These are phyloP conservation scores for Candida sakaeoensis DNA, from an alignment of 805 yeast genomes.

Conservation along the genomic window DNA sequence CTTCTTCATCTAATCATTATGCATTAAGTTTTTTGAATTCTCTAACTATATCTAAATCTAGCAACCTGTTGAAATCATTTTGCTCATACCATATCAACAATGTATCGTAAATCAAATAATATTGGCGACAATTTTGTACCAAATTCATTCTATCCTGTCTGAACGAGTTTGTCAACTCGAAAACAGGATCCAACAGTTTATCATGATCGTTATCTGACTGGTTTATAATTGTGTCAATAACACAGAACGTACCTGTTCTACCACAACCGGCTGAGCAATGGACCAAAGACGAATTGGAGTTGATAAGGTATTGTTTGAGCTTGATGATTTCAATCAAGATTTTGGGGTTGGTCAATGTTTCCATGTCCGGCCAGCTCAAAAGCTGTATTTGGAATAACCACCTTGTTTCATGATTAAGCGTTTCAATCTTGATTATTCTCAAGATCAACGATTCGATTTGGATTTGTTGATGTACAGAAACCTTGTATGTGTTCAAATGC, in stretches of 20 bases:
- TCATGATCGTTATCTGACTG: no score
- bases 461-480: conserved; percentile 21
- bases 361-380: conserved; percentile 81
- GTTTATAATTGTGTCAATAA: conserved; percentile 32
- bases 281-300: conserved; percentile 41
- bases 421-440: conserved; percentile 44
- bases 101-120: conserved; percentile 46
- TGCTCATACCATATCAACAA: conserved; percentile 19
- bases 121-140: conserved; percentile 58
- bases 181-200: no score
- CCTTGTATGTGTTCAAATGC: conserved; percentile 20
- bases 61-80: conserved; percentile 11
- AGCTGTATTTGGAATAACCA: conserved; percentile 70
- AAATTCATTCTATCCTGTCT: conserved; percentile 53
- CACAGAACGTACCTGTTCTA: conserved; percentile 74
- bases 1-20: no score
- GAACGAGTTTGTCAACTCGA: conserved; percentile 43
- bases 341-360: conserved; percentile 51
- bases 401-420: conserved; percentile 41
- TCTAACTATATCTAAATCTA: conserved; percentile 11
- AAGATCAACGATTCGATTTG: conserved; percentile 20
- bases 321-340: conserved; percentile 50
- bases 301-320: conserved; percentile 21
- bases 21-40: conserved; percentile 9
- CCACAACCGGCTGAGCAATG: conserved; percentile 99